These are phyloP conservation scores for Colletotrichum sp. DNA, from an alignment of 2,329 filamentous ascomycete genomes.

Conservation along the genomic window DNA sequence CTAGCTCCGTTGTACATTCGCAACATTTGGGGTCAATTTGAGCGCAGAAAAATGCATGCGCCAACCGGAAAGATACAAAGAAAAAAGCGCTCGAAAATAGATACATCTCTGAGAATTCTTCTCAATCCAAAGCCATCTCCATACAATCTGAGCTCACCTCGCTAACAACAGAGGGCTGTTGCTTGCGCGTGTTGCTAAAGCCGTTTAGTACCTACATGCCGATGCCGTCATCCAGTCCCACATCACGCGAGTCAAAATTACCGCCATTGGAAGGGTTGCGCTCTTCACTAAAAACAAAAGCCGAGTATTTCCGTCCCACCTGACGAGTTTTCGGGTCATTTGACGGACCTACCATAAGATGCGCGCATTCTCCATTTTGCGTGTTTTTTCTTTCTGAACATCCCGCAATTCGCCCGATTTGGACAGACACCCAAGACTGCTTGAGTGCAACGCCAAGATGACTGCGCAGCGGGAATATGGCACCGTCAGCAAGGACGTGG, in stretches of 20 bases:
- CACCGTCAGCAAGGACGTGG: not conserved
- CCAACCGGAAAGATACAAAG: not conserved
- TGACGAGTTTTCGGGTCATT: not conserved
- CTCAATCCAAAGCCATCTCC: not conserved
- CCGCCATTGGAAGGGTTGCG: not conserved
- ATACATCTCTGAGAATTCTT: not conserved
- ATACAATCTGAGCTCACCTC: not conserved
- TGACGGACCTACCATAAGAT: not conserved
- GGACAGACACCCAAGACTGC: not conserved
- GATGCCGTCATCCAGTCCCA: slow-evolving; percentile 1
- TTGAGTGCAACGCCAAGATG: not conserved
- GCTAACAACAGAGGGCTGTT: not conserved
- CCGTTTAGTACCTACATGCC: not conserved
- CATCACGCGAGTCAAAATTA: not conserved
- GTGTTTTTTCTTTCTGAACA: not conserved
- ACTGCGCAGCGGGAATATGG: not conserved
- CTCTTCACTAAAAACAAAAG: not conserved
- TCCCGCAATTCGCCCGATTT: not conserved
- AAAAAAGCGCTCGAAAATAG: not conserved
- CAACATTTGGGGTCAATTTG: not conserved
- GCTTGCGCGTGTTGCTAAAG: not conserved
- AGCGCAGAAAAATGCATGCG: not conserved
- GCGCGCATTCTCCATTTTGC: not conserved
- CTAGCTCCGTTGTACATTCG: not conserved
- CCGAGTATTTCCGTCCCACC: not conserved